A percentile compares a stretch with the other conserved stretches of the same genome.
These are phyloP conservation scores for Hordeum pubiflorum DNA, from an alignment of 202 grass and related monocot genomes.

Conservation along the genomic window DNA sequence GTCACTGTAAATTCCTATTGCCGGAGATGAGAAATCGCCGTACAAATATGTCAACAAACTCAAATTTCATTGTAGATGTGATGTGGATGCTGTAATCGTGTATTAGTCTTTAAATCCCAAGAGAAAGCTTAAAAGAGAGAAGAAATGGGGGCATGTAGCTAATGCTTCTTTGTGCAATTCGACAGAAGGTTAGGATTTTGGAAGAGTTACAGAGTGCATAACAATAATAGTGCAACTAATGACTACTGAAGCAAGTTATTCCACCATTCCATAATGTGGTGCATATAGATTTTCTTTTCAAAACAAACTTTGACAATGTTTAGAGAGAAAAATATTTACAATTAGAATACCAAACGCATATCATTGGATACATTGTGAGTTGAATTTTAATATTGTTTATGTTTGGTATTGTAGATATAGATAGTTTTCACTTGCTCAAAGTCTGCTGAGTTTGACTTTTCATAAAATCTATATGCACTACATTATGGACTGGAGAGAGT, in stretches of 20 bases:
- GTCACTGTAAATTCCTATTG: neutral
- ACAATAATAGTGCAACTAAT: neutral
- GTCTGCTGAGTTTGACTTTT: too few relatives aligned
- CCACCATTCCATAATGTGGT: too few relatives aligned
- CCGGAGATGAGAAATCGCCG: neutral
- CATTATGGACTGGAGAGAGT: too few relatives aligned
- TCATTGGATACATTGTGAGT: too few relatives aligned
- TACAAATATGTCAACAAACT: neutral
- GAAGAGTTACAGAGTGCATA: neutral
- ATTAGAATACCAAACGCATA: too few relatives aligned
- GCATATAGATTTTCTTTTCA: too few relatives aligned
- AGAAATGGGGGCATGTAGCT: neutral
- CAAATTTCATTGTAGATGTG: neutral
- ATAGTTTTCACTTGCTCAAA: too few relatives aligned
- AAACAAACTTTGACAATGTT: too few relatives aligned
- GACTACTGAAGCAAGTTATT: neutral
- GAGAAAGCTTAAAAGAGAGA: neutral
- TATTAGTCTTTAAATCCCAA: neutral
- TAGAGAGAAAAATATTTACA: too few relatives aligned
- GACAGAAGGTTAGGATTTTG: neutral
- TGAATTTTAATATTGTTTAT: too few relatives aligned
- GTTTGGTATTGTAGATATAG: too few relatives aligned
- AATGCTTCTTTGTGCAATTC: neutral
- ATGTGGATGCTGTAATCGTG: neutral
- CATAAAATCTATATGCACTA: too few relatives aligned